Evolutionary conservation across 371 early-diverging fungal genomes (phyloP).

Genomic region (Lichtheimia hyalospora): DNA sequence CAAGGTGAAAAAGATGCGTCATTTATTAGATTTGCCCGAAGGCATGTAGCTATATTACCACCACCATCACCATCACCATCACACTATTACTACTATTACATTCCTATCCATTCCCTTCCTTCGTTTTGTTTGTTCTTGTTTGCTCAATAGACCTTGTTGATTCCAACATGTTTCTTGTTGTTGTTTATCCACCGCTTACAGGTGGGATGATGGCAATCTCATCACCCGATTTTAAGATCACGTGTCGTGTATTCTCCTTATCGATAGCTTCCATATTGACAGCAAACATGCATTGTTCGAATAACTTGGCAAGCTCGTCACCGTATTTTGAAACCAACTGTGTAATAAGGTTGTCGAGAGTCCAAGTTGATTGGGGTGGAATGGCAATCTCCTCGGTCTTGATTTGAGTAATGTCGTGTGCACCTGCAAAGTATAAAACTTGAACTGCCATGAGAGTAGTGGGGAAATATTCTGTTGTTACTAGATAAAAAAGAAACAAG

Average conservation of each 20-base stretch:
- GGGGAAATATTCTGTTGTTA: not conserved
- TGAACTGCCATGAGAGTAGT: constrained; percentile 2
- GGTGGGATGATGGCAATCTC: constrained; percentile 78
- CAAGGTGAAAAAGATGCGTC: constrained; percentile 87
- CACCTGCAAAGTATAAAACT: constrained; percentile 66
- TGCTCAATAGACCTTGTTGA: not conserved
- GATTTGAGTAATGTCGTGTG: constrained; percentile 52
- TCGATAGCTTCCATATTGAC: constrained; percentile 72
- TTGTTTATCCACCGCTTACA: constrained; percentile 71
- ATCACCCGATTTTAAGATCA: constrained; percentile 44
- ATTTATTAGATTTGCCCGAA: constrained; percentile 77
- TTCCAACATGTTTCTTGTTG: not conserved
- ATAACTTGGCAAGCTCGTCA: constrained; percentile 29
- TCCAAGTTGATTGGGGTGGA: constrained; percentile 12
- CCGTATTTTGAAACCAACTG: constrained; percentile 41
- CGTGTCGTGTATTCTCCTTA: constrained; percentile 27
- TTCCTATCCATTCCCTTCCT: not conserved
- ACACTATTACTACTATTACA: not conserved
- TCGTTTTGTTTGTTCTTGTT: not conserved
- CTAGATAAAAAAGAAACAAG: no score
- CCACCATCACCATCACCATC: no score
- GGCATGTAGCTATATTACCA: not conserved
- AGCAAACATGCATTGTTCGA: constrained; percentile 60
- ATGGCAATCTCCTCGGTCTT: constrained; percentile 42
- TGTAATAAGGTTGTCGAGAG: constrained; percentile 30